Percentiles rank a stretch among this genome's conserved stretches.
These are phyloP conservation scores for Nicotiana paniculata DNA, from an alignment of 257 asterid species.

Conservation along the genomic window DNA sequence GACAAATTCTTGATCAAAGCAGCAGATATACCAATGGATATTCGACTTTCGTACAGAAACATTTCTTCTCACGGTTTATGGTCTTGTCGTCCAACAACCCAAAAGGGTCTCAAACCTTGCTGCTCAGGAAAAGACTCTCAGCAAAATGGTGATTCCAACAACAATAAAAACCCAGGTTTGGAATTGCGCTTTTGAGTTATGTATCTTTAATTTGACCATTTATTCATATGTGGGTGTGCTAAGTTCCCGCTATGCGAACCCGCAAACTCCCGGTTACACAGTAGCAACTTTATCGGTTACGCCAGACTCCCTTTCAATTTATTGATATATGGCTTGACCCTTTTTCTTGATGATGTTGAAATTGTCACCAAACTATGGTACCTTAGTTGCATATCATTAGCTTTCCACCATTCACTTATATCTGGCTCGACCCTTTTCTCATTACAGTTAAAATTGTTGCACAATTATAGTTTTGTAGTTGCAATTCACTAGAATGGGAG, in stretches of 20 bases:
- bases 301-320: too few relatives aligned
- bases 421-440: not conserved
- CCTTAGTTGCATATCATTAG: not conserved
- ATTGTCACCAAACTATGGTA: not conserved
- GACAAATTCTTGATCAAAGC: conserved; percentile 6
- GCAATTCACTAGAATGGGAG: not conserved
- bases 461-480: not conserved
- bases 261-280: too few relatives aligned
- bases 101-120: conserved; percentile 29
- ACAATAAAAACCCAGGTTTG: not conserved
- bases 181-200: not conserved
- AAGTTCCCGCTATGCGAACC: too few relatives aligned
- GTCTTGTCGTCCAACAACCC: conserved; percentile 22
- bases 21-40: conserved; percentile 35
- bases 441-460: not conserved
- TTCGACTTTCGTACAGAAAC: conserved; percentile 36
- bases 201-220: not conserved
- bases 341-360: not conserved
- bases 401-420: not conserved
- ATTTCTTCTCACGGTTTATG: conserved; percentile 21
- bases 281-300: too few relatives aligned
- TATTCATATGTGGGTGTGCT: not conserved
- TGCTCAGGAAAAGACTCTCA: conserved; percentile 25
- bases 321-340: not conserved
- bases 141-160: conserved; percentile 32